phyloP scores from a whole-genome alignment of 805 yeast genomes.

The Kockiozyma suomiensis region DNA sequence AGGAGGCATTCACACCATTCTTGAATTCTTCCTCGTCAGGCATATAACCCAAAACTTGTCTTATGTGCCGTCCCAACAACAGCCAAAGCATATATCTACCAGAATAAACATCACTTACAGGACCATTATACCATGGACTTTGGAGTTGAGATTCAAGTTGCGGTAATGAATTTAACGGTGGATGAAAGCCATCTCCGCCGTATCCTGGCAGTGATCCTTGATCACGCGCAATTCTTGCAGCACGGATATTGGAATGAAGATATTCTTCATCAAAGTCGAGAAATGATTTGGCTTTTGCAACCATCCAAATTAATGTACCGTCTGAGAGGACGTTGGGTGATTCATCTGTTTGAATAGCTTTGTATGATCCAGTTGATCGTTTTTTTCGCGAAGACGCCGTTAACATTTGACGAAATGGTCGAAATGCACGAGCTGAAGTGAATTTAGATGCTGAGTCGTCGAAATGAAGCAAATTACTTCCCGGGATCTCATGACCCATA shows the following conservation, averaged over 20 bases:
- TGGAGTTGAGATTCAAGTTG: neutral
- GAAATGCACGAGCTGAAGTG: too few species aligned
- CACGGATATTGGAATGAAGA: constrained; percentile 10
- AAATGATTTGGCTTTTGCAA: constrained; percentile 2
- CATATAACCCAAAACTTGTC: neutral
- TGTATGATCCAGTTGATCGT: too few species aligned
- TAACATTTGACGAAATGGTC: too few species aligned
- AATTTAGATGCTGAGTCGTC: neutral
- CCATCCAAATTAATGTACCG: constrained; percentile 30
- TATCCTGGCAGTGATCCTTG: neutral
- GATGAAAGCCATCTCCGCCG: neutral
- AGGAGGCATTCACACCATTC: neutral
- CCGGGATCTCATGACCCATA: neutral
- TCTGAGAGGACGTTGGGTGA: constrained; percentile 18
- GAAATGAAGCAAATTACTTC: constrained; percentile 5
- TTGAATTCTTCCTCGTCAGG: neutral
- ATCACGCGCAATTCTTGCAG: constrained; percentile 2
- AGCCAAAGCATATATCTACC: constrained; percentile 10
- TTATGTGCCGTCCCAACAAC: neutral
- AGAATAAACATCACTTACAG: constrained; percentile 11
- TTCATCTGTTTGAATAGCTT: neutral
- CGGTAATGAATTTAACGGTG: neutral
- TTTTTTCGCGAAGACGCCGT: too few species aligned
- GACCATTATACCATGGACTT: constrained; percentile 22
- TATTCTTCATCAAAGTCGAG: constrained; percentile 13